Conservation (phyloP, 768 basidiomycete genomes). For the Roridomyces roridus region DNA sequence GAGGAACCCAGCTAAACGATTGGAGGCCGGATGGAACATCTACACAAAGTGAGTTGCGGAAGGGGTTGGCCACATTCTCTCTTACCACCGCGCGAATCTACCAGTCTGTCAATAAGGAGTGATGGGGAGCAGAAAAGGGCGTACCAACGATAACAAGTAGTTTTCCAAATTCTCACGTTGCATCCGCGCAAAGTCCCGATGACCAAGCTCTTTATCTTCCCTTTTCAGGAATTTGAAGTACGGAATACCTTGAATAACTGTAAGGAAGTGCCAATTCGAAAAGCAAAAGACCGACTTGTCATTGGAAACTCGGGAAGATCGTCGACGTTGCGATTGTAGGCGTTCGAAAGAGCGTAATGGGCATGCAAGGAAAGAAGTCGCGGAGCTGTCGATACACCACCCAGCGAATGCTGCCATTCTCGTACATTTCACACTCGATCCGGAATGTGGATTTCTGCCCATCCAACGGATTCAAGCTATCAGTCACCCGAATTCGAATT, state of each 20-base stretch:
- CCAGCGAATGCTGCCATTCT: slow-evolving; percentile 91
- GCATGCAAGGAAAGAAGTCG: slow-evolving; percentile 88
- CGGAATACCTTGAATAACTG: slow-evolving; percentile 65
- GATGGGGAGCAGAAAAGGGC: no score
- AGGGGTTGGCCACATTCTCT: slow-evolving; percentile 10
- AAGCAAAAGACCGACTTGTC: slow-evolving; percentile 56
- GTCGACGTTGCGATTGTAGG: slow-evolving; percentile 72
- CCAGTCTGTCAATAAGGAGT: no score
- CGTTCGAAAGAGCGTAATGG: slow-evolving; percentile 88
- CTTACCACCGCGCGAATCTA: slow-evolving; percentile 88
- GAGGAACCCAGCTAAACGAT: slow-evolving; percentile 87
- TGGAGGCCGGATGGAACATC: slow-evolving; percentile 97
- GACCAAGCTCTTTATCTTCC: slow-evolving; percentile 61
- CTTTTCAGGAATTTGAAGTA: slow-evolving; percentile 87
- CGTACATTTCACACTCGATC: slow-evolving; percentile 91
- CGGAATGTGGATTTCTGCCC: slow-evolving; percentile 82
- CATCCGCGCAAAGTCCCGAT: slow-evolving; percentile 78
- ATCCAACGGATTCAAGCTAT: slow-evolving; percentile 84
- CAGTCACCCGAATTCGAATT: slow-evolving; percentile 83
- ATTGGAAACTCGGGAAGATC: slow-evolving; percentile 92
- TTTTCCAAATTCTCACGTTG: slow-evolving; percentile 86
- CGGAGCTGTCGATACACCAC: slow-evolving; percentile 93
- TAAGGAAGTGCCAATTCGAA: slow-evolving; percentile 3
- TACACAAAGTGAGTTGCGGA: slow-evolving; percentile 34
- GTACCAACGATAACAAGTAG: slow-evolving; percentile 89